Evolutionary conservation across 2,329 filamentous ascomycete species (phyloP).

Genomic region (Pseudopithomyces chartarum): DNA sequence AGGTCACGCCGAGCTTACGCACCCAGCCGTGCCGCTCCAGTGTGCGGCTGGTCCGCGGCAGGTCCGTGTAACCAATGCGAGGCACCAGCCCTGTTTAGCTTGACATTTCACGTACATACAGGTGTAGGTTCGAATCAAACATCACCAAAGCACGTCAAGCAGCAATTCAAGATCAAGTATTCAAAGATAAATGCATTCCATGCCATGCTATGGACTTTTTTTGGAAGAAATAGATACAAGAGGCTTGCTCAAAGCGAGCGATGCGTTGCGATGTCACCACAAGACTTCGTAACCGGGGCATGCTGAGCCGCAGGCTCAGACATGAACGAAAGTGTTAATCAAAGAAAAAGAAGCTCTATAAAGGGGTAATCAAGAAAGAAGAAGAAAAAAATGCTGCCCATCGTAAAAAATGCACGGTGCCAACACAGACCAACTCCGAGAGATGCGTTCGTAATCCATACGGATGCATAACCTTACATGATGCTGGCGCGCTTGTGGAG

Average conservation of each 20-base stretch:
- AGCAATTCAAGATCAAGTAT: not conserved
- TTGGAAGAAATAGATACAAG: not conserved
- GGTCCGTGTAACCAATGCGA: not conserved
- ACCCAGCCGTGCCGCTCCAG: not conserved
- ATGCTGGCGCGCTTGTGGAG: slow-evolving; percentile 5
- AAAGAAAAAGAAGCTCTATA: slow-evolving; percentile 5
- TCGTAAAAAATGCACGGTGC: not conserved
- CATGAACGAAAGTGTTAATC: slow-evolving; percentile 18
- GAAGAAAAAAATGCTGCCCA: not conserved
- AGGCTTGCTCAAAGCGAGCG: slow-evolving; percentile 4
- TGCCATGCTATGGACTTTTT: slow-evolving; percentile 5
- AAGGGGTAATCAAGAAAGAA: slow-evolving; percentile 3
- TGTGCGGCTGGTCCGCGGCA: not conserved
- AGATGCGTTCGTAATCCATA: slow-evolving; percentile 7
- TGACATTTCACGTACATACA: not conserved
- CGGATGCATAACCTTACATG: not conserved
- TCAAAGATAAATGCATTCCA: slow-evolving; percentile 3
- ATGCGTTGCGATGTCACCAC: slow-evolving; percentile 2
- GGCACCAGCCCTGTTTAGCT: not conserved
- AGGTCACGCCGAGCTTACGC: slow-evolving; percentile 2
- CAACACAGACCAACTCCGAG: slow-evolving; percentile 8
- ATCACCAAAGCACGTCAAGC: not conserved
- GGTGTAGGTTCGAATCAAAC: not conserved
- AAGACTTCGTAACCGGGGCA: slow-evolving; percentile 14
- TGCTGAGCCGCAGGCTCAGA: slow-evolving; percentile 3